phyloP scores from a whole-genome alignment of 192 early-diverging fungal genomes.

The Backusella macrospora region DNA sequence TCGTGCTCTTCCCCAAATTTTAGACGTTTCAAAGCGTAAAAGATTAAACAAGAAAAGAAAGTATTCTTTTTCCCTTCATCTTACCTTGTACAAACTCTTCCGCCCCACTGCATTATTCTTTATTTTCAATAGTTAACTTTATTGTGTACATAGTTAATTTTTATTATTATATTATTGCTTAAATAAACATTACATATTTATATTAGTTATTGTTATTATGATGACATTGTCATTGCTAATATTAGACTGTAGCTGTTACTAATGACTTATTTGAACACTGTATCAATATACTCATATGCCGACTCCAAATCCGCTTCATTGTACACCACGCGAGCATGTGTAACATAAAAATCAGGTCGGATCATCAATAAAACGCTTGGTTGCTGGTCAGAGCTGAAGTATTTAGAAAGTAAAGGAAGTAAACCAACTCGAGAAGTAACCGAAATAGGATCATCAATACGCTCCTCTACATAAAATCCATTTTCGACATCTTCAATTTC shows the following conservation, averaged over 20 bases:
- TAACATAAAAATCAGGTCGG: slow-evolving; percentile 37
- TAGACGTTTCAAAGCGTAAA: background rate
- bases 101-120: background rate
- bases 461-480: slow-evolving; percentile 6
- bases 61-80: background rate
- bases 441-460: background rate
- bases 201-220: background rate
- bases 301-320: background rate
- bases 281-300: slow-evolving; percentile 1
- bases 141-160: background rate
- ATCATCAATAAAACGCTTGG: slow-evolving; percentile 24
- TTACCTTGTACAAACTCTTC: background rate
- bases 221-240: background rate
- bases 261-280: background rate
- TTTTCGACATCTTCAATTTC: background rate
- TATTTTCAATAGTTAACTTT: background rate
- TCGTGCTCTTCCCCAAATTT: background rate
- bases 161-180: background rate
- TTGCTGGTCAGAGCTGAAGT: background rate
- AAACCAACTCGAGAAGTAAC: slow-evolving; percentile 18
- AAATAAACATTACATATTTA: slow-evolving; percentile 10
- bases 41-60: background rate
- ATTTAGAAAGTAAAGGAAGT: background rate
- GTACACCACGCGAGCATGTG: slow-evolving; percentile 16
- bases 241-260: background rate